Percentiles rank a stretch among this genome's conserved stretches.
phyloP scores from a whole-genome alignment of 768 basidiomycete species.

The Leccinum arenicola region DNA sequence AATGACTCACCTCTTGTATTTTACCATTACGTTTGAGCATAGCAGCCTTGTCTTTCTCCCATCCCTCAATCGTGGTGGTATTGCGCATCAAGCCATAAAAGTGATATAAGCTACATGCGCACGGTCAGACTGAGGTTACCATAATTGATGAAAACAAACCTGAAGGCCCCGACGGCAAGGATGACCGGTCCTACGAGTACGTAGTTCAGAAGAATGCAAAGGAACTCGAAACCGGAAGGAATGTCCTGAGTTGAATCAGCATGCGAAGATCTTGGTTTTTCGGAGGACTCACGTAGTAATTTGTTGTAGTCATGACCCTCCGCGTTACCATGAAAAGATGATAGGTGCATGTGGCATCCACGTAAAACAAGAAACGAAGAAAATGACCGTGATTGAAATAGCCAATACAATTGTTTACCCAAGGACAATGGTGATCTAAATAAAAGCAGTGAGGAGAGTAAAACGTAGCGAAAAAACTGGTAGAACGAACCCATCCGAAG shows the following conservation, averaged over 20 bases:
- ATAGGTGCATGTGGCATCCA: conserved; percentile 86
- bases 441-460: conserved; percentile 5
- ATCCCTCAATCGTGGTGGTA: conserved; percentile 93
- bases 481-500: conserved; percentile 77
- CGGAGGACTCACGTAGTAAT: conserved; percentile 50
- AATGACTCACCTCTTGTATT: conserved; percentile 62
- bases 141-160: conserved; percentile 40
- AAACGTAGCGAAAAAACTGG: background rate
- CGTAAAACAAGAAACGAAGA: conserved; percentile 88
- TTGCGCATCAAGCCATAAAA: conserved; percentile 75
- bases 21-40: conserved; percentile 82
- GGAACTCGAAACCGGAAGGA: conserved; percentile 62
- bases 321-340: conserved; percentile 81
- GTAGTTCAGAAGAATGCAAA: conserved; percentile 88
- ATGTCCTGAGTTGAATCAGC: conserved; percentile 51
- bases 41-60: conserved; percentile 96
- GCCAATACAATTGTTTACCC: conserved; percentile 95
- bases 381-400: conserved; percentile 88
- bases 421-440: conserved; percentile 87
- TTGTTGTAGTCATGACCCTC: conserved; percentile 51
- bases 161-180: conserved; percentile 86
- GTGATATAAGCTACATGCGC: conserved; percentile 69
- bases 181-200: conserved; percentile 83
- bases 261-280: background rate
- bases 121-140: conserved; percentile 15